Base-by-base conservation (phyloP, 2,329 filamentous ascomycete species). In the Diaporthe sp. region DNA sequence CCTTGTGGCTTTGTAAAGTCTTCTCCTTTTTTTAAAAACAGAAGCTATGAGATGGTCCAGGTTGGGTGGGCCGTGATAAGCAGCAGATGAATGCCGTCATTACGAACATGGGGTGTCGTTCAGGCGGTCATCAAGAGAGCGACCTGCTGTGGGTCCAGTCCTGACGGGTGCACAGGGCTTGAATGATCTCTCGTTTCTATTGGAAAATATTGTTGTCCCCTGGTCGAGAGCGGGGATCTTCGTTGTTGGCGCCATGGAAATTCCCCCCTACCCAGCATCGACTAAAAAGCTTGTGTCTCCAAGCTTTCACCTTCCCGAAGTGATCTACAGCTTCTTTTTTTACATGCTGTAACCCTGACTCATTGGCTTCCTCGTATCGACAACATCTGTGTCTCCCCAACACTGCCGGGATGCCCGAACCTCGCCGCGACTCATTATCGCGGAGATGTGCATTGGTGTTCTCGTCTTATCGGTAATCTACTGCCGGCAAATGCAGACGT, bases 301-400 rank as follows among this genome's bases (percentile, higher is more conserved):
- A 68, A 53, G 63, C 63, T 53, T 68, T 19, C 8, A 39, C 63
- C 47, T 68, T 53, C 63, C 63, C n/a, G 17, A 68, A 53, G 44
- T 30, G 32, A 53, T 68, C 47, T 6, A 25, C 22, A n/a, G 22
- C 42, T 50, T 5, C 61, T 25, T 10, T 15, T 53, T 39, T 68
- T 4, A 35, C 2, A 32, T 17, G n/a, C 19, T 27, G 22, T 15
- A 27, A 39, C 47, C 39, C 13, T 53, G 44, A 37, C 39, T 51
- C 12, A 65, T 65, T 35, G 44, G 32, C 32, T 37, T 53, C 47
- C 32, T 25, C 44, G 47, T 68, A 39, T 53, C n/a, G 47, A 27
- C 4, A 27, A 37, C 19, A 19, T 30, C 4, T 22, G 47, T 47
- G 59, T 65, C 4, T 30, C 27, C 44, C 61, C n/a, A 35, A 47